These are phyloP conservation scores for Coprinellus micaceus DNA, from an alignment of 768 basidiomycete genomes.

Conservation along the genomic window DNA sequence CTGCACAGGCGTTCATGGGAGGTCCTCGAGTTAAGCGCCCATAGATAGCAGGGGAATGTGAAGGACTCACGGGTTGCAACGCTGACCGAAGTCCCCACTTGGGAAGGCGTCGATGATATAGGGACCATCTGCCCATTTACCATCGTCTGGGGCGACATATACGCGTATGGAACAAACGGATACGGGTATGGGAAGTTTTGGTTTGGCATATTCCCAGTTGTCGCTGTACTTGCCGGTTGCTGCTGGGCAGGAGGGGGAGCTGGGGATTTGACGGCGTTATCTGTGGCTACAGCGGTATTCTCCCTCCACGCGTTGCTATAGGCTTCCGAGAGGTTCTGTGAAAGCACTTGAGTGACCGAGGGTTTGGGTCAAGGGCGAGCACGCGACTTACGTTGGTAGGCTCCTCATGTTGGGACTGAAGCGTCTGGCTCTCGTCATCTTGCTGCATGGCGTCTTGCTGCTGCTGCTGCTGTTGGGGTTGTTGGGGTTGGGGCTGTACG, in stretches of 20 bases:
- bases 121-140: slow-evolving; percentile 22
- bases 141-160: slow-evolving; percentile 19
- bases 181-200: slow-evolving; percentile 16
- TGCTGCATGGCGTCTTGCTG: not conserved
- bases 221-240: not conserved
- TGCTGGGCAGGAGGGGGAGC: slow-evolving; percentile 4
- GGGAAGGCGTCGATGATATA: slow-evolving; percentile 15
- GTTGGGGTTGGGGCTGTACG: slow-evolving; percentile 8
- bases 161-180: slow-evolving; percentile 26
- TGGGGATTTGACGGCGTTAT: slow-evolving; percentile 14
- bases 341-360: slow-evolving; percentile 2
- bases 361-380: not conserved
- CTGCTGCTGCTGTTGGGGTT: slow-evolving; percentile 7
- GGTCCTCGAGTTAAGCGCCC: not conserved
- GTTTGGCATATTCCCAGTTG: slow-evolving; percentile 11
- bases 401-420: not conserved
- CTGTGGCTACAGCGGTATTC: slow-evolving; percentile 43
- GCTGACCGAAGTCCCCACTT: slow-evolving; percentile 6
- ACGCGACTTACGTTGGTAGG: not conserved
- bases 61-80: not conserved
- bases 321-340: slow-evolving; percentile 45
- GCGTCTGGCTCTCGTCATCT: not conserved
- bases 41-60: not conserved
- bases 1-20: not conserved
- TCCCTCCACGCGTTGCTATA: slow-evolving; percentile 64